Evolutionary conservation across 2,329 filamentous ascomycete species (phyloP).

Genomic region (Penicillium sp.): DNA sequence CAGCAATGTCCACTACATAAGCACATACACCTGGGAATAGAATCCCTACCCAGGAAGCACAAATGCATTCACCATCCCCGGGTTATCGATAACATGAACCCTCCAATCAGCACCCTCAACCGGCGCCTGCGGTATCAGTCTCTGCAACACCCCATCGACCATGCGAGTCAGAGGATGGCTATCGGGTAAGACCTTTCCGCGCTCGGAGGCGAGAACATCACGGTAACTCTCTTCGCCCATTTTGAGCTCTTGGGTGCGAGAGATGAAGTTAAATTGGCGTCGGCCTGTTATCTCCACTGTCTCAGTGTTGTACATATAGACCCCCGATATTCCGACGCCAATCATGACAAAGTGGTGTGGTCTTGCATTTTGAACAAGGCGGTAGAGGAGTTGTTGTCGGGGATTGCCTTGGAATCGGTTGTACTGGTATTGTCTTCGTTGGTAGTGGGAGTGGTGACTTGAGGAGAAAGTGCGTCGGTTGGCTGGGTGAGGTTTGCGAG

Average conservation of each 20-base stretch:
- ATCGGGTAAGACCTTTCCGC: slow-evolving; percentile 48
- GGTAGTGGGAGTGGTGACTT: slow-evolving; percentile 4
- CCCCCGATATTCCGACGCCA: slow-evolving; percentile 41
- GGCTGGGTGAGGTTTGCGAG: not conserved
- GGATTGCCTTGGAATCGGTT: slow-evolving; percentile 18
- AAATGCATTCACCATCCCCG: slow-evolving; percentile 55
- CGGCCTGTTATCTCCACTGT: slow-evolving; percentile 55
- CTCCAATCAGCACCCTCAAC: slow-evolving; percentile 51
- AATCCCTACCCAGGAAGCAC: slow-evolving; percentile 54
- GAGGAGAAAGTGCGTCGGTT: slow-evolving; percentile 12
- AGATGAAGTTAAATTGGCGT: slow-evolving; percentile 57
- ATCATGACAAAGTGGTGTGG: slow-evolving; percentile 36
- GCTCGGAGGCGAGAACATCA: slow-evolving; percentile 47
- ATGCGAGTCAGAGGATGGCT: slow-evolving; percentile 47
- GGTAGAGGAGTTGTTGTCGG: slow-evolving; percentile 14
- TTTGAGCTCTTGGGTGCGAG: slow-evolving; percentile 44
- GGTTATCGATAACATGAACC: slow-evolving; percentile 56
- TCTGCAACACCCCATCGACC: slow-evolving; percentile 52
- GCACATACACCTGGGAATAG: not conserved
- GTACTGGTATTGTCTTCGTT: slow-evolving; percentile 17
- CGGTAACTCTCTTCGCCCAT: slow-evolving; percentile 46
- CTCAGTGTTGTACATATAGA: slow-evolving; percentile 57
- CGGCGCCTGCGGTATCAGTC: slow-evolving; percentile 53
- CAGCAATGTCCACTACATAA: not conserved
- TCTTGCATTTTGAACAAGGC: slow-evolving; percentile 21